Evolutionary conservation across 805 yeast genomes (phyloP), one percentile per base, ranked within the genome.

Genomic region (Nakazawaea pomicola): DNA sequence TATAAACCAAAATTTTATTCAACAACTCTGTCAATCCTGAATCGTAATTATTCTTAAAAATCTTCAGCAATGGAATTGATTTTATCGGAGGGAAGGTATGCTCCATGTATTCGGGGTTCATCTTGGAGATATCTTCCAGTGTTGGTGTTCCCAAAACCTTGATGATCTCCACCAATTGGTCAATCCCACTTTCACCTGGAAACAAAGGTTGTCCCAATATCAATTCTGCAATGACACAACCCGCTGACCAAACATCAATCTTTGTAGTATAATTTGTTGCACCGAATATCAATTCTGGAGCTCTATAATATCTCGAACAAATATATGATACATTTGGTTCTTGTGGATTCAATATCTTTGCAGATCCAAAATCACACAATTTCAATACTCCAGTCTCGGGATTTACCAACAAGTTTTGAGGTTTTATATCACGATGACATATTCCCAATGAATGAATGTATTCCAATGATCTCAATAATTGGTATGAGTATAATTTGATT

Each of bases 171-270:
- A 91, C 98, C 54, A 91, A 74, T 63, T 93, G 99, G 61, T 93
- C 99, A 45, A 93, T 91, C 29, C 99, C 98, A 46, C 90, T 81
- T 60, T 93, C 98, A 33, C 99, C 99, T 10, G 99, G 99, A 66
- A 93, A 93, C 49, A 93, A 68, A 11, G 99, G 99, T 60, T 89
- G 97, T 14, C 99, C 98, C 43, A 93, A 72, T 48, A 90, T 78
- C 54, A 93, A 68, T 65, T 93, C 99, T 4, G 98, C 98, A 87
- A 93, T 89, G 17, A 93, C 99, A 68, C 99, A 93, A 16, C 96
- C 96, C 11, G 95, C 88, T 11, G 96, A 86, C 99, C 99, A 93
- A 36, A 93, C 78, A 60, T 93, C 99, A 50, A 93, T 93, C 61
- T 91, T 90, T 23, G 97, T 89, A 6, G 98, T 88, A 63, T 93